Percentiles rank a stretch among this genome's conserved stretches.
Conservation (phyloP, 768 basidiomycete genomes). For the Suillus plorans region DNA sequence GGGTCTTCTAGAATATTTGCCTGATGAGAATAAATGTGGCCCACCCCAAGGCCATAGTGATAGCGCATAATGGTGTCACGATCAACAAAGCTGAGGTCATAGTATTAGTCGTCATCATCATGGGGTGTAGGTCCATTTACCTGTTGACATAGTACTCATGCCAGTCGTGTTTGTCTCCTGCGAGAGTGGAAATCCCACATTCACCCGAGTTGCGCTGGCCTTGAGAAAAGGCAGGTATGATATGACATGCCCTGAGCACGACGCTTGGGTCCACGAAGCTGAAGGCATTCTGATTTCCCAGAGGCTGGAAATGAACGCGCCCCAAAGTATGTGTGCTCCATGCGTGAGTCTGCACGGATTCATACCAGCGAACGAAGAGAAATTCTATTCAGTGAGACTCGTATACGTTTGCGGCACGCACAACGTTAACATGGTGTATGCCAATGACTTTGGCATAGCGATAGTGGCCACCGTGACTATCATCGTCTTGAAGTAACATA, state of each 20-base stretch:
- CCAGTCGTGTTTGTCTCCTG: conserved; percentile 6
- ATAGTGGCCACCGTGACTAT: too few relatives aligned
- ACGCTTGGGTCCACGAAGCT: conserved; percentile 1
- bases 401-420: too few relatives aligned
- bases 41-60: conserved; percentile 9
- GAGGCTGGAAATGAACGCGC: too few relatives aligned
- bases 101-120: neutral
- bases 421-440: too few relatives aligned
- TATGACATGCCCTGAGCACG: conserved; percentile 10
- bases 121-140: neutral
- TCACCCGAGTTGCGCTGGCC: neutral
- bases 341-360: too few relatives aligned
- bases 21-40: conserved; percentile 5
- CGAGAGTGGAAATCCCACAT: neutral
- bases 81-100: conserved; percentile 4
- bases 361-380: too few relatives aligned
- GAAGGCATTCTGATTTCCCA: too few relatives aligned
- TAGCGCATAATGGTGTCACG: conserved; percentile 5
- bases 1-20: too few relatives aligned
- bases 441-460: too few relatives aligned
- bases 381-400: too few relatives aligned
- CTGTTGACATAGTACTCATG: conserved; percentile 13
- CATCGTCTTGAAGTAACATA: too few relatives aligned
- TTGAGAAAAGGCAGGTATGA: conserved; percentile 10
- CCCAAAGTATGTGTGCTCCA: too few relatives aligned